Evolutionary conservation across 1,284 basidiomycete genomes (phyloP).

Genomic region (Ustilago tritici): DNA sequence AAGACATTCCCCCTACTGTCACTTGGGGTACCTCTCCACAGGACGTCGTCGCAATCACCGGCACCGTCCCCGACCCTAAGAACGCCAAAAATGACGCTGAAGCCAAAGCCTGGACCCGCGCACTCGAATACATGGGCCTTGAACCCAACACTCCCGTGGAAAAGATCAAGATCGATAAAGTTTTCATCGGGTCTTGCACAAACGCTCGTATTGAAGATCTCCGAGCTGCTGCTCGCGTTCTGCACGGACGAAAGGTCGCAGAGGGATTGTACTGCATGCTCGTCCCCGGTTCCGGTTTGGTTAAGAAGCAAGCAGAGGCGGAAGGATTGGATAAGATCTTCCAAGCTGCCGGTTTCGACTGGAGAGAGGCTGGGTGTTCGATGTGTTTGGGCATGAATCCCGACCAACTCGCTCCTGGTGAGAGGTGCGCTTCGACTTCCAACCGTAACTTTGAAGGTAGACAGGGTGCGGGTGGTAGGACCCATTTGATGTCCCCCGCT

Average conservation of each 20-base stretch:
- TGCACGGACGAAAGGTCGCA: constrained; percentile 65
- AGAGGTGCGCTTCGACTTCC: constrained; percentile 69
- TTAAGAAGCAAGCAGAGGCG: constrained; percentile 69
- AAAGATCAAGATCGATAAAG: constrained; percentile 69
- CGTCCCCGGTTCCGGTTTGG: constrained; percentile 67
- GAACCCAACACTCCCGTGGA: constrained; percentile 64
- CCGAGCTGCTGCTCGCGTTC: constrained; percentile 64
- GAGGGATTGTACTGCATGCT: constrained; percentile 66
- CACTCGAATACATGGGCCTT: constrained; percentile 69
- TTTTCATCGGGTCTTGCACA: constrained; percentile 69
- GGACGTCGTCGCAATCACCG: constrained; percentile 66
- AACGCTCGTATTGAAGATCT: constrained; percentile 69
- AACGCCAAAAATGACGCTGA: constrained; percentile 60
- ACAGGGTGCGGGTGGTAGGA: constrained; percentile 67
- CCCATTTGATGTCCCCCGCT: constrained; percentile 67
- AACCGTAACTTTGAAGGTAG: constrained; percentile 70
- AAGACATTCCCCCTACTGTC: constrained; percentile 67
- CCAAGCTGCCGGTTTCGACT: constrained; percentile 68
- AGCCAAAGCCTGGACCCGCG: constrained; percentile 53
- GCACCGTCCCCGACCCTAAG: constrained; percentile 62
- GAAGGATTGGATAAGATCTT: constrained; percentile 69
- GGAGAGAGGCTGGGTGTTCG: constrained; percentile 68
- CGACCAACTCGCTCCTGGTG: constrained; percentile 67
- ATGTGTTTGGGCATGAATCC: constrained; percentile 70
- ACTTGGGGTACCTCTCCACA: constrained; percentile 68